Percentiles rank a stretch among this genome's conserved stretches.
Conservation (phyloP, 768 basidiomycete species). For the Collybia sordida region DNA sequence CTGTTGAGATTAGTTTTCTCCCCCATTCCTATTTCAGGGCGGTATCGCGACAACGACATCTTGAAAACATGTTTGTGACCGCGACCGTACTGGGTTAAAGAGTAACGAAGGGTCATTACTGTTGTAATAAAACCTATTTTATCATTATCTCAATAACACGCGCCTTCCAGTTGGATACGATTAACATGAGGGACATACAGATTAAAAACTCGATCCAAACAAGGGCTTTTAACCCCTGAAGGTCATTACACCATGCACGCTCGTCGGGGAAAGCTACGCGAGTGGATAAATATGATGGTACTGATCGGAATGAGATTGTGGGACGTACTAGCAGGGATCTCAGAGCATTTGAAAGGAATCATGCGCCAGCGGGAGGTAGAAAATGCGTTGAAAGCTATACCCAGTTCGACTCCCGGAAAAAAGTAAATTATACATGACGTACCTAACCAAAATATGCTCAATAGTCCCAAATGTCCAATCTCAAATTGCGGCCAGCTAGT, state of each 20-base stretch:
- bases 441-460: constrained; percentile 59
- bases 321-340: constrained; percentile 46
- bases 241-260: constrained; percentile 51
- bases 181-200: constrained; percentile 34
- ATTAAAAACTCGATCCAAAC: constrained; percentile 59
- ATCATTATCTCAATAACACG: neutral
- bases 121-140: constrained; percentile 41
- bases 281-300: neutral
- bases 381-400: constrained; percentile 55
- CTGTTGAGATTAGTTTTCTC: constrained; percentile 8
- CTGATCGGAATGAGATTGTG: neutral
- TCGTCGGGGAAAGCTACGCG: constrained; percentile 42
- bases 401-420: neutral
- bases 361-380: constrained; percentile 57
- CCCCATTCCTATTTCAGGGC: constrained; percentile 15
- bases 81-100: constrained; percentile 37
- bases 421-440: constrained; percentile 11
- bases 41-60: constrained; percentile 50
- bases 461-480: constrained; percentile 41
- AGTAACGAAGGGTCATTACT: constrained; percentile 41
- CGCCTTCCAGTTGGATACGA: neutral
- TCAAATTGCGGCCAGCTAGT: constrained; percentile 48
- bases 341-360: constrained; percentile 45
- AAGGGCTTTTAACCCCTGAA: constrained; percentile 55
- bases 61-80: constrained; percentile 55